Evolutionary conservation across 768 basidiomycete species (phyloP), one percentile per base, ranked within the genome.

Genomic region (Boletus reticuloceps): DNA sequence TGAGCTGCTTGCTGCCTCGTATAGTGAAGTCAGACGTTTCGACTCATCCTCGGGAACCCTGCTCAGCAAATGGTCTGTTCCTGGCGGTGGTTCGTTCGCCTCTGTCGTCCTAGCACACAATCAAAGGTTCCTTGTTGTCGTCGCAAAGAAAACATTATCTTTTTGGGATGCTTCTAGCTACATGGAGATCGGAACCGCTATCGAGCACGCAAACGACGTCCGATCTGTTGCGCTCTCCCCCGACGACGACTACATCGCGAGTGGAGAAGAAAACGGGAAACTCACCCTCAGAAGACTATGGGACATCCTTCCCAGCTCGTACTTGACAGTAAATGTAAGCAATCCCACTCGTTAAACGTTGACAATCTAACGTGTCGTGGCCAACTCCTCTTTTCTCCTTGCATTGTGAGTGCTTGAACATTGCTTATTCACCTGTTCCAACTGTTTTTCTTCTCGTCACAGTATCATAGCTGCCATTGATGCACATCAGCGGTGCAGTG

Each of bases 141-240:
- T 1, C 3, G 19, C 39, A 0, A 1, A 0, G 2, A 0, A 16
- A 0, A 13, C 38, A 4, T 4, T 50, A 5, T 48, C 42, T 2
- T 53, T 58, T 38, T 58, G 38, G 58, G 56, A 53, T 1, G 31
- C 29, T 27, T 31, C 27, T 14, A 46, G 47, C 0, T 5, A 49
- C 5, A 17, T 1, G 31, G 50, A 52, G 19, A 10, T 59, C 12
- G 37, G 50, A 0, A 31, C 9, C 4, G 5, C 13, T 1, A 46
- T 53, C 8, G 3, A 43, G 9, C 36, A 50, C 13, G 2, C 4
- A 10, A 22, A 29, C 17, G 1, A 6, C 1, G 3, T 57, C 16
- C 10, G 11, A 16, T 37, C 37, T 4, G 12, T 61, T 1, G 32
- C 51, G 0, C 40, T 61, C 41, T 60, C 59, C 25, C 36, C 40